Conservation (phyloP, 192 early-diverging fungal species). For the Coemansia biformis region DNA sequence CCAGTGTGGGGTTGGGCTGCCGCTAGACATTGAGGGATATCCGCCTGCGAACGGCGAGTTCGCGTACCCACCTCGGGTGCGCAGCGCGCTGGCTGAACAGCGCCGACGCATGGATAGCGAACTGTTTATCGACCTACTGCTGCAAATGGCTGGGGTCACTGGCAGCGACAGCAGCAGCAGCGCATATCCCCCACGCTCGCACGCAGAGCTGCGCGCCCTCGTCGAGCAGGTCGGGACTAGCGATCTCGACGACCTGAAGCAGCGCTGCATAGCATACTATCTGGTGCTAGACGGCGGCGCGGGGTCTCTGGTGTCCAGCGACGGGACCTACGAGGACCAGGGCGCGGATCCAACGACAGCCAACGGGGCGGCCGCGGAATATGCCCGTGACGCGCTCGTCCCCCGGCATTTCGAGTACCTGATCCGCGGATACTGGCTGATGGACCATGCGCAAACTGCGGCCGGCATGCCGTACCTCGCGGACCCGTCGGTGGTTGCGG, state of each 20-base stretch:
- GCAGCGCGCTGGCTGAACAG: conserved; percentile 25
- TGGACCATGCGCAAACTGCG: conserved; percentile 40
- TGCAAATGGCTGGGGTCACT: conserved; percentile 32
- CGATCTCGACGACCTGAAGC: conserved; percentile 40
- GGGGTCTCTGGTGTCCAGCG: neutral
- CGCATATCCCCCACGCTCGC: conserved; percentile 31
- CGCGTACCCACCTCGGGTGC: conserved; percentile 16
- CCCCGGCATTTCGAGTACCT: conserved; percentile 42
- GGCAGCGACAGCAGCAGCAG: neutral
- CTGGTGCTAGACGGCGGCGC: conserved; percentile 25
- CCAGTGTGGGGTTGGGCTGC: conserved; percentile 1
- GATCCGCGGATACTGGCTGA: conserved; percentile 48
- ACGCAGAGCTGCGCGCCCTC: conserved; percentile 13
- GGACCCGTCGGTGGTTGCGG: conserved; percentile 41
- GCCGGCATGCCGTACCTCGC: conserved; percentile 31
- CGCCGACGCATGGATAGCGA: conserved; percentile 37
- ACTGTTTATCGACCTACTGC: conserved; percentile 41
- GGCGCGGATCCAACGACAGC: conserved; percentile 5
- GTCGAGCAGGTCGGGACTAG: conserved; percentile 16
- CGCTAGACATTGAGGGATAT: conserved; percentile 8
- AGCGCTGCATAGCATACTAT: conserved; percentile 41
- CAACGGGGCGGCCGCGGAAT: conserved; percentile 12
- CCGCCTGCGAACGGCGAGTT: conserved; percentile 4
- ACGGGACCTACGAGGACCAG: conserved; percentile 9
- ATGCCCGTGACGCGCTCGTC: conserved; percentile 22